Evolutionary conservation across 352 stramenopile species (phyloP), one percentile per base, ranked within the genome.

Genomic region (Phytophthora vignae): DNA sequence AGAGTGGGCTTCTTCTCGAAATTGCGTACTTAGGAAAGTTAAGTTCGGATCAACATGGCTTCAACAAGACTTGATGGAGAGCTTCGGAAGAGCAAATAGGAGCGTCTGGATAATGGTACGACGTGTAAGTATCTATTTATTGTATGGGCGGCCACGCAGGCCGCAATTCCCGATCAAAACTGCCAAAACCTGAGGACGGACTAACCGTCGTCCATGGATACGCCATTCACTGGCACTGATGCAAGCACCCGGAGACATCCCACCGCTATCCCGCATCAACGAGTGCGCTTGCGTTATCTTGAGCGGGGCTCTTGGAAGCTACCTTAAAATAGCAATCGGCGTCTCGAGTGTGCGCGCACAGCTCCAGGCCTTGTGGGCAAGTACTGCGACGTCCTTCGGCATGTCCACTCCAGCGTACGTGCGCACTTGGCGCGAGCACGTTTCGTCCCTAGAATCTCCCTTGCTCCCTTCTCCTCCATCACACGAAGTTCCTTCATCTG

Each of bases 281-380:
- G 29, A 53, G 55, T 57, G n/a, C 33, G 44, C 48, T 58, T 33
- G 31, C 12, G 25, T 53, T 25, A n/a, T 27, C 53, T 56, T 38
- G 27, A 55, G 33, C 33, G 22, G 2, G 56, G 14, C 44, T 49
- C 22, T 61, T n/a, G 29, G 22, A 0, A 27, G 22, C 22, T 27
- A 27, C 2, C 71, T 80, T 67, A 86, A 77, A 88, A 86, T 14
- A 78, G 60, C 61, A 84, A 31, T 4, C 81, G 69, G 25, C 81
- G 76, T 44, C 80, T 61, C 4, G 76, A 76, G 15, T 72, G 78
- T 12, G 65, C 55, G 2, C 74, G 76, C 40, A 69, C 33, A 22
- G 42, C 67, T 68, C 40, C 54, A 0, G 73, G 21, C 7, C 64
- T 76, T 44, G 69, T 48, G 19, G 53, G 61, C 14, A 53, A 52